These are phyloP conservation scores for Hydrangea macrophylla DNA, from an alignment of 148 eudicot species.

Conservation along the genomic window DNA sequence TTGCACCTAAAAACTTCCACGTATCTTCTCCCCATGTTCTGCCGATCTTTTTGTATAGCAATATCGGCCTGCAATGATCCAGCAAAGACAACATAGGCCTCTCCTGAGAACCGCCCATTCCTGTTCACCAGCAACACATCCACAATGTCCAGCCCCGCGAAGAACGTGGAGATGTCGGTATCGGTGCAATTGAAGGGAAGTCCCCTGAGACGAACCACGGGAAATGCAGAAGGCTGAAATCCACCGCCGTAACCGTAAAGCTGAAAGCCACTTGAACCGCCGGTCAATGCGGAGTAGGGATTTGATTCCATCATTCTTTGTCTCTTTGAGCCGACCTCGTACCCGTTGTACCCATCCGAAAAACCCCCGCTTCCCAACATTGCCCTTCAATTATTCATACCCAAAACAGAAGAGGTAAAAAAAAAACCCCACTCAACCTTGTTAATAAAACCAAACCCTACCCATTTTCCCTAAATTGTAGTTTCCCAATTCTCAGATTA, in stretches of 20 bases:
- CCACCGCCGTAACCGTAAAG: conserved; percentile 43
- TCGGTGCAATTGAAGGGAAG: conserved; percentile 86
- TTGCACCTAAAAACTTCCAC: conserved; percentile 87
- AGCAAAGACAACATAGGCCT: conserved; percentile 76
- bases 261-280: conserved; percentile 49
- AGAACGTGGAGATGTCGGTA: conserved; percentile 69
- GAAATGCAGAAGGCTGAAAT: conserved; percentile 53
- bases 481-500: conserved; percentile 14
- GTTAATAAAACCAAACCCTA: conserved; percentile 92
- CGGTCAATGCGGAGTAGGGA: conserved; percentile 95
- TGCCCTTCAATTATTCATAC: conserved; percentile 75
- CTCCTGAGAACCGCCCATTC: conserved; percentile 69
- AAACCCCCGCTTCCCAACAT: conserved; percentile 99
- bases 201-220: conserved; percentile 83
- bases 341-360: conserved; percentile 93
- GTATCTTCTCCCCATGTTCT: conserved; percentile 84
- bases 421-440: conserved; percentile 83
- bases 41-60: conserved; percentile 67
- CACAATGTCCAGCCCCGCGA: conserved; percentile 78
- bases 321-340: conserved; percentile 98
- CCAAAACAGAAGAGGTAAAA: conserved; percentile 53
- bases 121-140: conserved; percentile 73
- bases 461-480: conserved; percentile 46
- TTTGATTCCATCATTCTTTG: conserved; percentile 95
- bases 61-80: conserved; percentile 62